Evolutionary conservation across 176 grass and related monocot genomes (phyloP).

Genomic region (Poa annua): DNA sequence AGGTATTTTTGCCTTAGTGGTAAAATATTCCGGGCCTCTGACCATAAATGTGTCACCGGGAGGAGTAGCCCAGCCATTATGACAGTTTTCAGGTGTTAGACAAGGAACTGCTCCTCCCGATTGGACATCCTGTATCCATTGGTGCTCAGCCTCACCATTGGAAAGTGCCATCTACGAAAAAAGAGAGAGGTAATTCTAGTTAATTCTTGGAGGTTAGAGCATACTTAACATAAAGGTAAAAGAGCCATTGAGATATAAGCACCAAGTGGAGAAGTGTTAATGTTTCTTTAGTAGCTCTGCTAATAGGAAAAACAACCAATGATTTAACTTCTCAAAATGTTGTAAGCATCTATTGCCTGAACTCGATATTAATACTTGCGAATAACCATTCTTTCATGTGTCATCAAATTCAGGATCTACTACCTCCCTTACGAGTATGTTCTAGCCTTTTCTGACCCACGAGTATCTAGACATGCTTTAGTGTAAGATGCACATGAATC

Average conservation of each 20-base stretch:
- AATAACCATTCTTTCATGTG: not conserved
- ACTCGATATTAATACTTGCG: not conserved
- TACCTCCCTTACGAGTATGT: too few relatives aligned
- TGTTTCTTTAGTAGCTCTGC: slow-evolving; percentile 2
- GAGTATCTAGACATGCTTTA: too few relatives aligned
- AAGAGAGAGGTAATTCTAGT: not conserved
- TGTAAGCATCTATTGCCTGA: not conserved
- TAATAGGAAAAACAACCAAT: not conserved
- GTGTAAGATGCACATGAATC: too few relatives aligned
- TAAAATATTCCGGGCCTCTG: slow-evolving; percentile 86
- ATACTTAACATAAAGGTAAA: not conserved
- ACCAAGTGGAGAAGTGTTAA: not conserved
- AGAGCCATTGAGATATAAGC: not conserved
- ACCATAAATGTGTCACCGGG: slow-evolving; percentile 70
- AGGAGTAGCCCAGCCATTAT: slow-evolving; percentile 78
- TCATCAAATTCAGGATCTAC: not conserved
- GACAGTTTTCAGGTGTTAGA: slow-evolving; percentile 56
- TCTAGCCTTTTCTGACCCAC: too few relatives aligned
- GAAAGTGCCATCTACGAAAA: slow-evolving; percentile 58
- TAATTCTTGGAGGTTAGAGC: not conserved
- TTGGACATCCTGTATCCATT: slow-evolving; percentile 76
- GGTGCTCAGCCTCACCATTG: slow-evolving; percentile 53
- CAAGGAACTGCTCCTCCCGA: slow-evolving; percentile 70
- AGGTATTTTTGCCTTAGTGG: slow-evolving; percentile 78
- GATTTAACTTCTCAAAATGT: not conserved